A percentile compares a stretch with the other conserved stretches of the same genome.
These are phyloP conservation scores for Pestalotiopsis sp. DNA, from an alignment of 2,329 filamentous ascomycete genomes.

Conservation along the genomic window DNA sequence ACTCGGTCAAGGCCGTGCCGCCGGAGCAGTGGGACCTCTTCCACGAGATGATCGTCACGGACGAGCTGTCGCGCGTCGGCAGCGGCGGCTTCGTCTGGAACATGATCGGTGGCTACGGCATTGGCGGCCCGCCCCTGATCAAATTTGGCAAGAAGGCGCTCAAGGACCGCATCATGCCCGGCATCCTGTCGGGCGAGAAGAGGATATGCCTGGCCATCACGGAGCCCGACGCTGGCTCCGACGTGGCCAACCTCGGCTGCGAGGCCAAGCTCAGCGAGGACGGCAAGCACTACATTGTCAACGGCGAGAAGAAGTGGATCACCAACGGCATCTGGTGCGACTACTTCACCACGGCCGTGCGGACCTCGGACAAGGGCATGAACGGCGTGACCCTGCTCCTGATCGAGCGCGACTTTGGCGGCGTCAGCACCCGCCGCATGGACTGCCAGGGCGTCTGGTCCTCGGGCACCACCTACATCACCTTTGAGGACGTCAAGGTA, in stretches of 20 bases:
- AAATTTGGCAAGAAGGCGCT: slow-evolving; percentile 89
- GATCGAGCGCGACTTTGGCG: slow-evolving; percentile 82
- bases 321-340: slow-evolving; percentile 97
- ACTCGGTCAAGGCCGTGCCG: slow-evolving; percentile 75
- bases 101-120: slow-evolving; percentile 93
- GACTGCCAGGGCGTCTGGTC: slow-evolving; percentile 98
- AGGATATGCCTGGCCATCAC: slow-evolving; percentile 97
- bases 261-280: slow-evolving; percentile 94
- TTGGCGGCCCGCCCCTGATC: slow-evolving; percentile 87
- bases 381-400: slow-evolving; percentile 89
- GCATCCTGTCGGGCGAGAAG: slow-evolving; percentile 89
- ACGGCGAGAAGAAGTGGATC: slow-evolving; percentile 99
- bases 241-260: slow-evolving; percentile 93
- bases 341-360: slow-evolving; percentile 96
- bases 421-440: slow-evolving; percentile 93
- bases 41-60: slow-evolving; percentile 94
- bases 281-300: slow-evolving; percentile 99
- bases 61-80: slow-evolving; percentile 86
- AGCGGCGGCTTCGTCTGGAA: slow-evolving; percentile 98
- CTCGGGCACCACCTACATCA: slow-evolving; percentile 94
- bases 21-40: slow-evolving; percentile 96
- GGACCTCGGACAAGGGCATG: slow-evolving; percentile 88
- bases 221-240: slow-evolving; percentile 91
- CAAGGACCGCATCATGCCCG: slow-evolving; percentile 85
- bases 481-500: slow-evolving; percentile 98